Base-by-base conservation (phyloP, 495 filamentous ascomycete species). In the Aspergillus campestris region DNA sequence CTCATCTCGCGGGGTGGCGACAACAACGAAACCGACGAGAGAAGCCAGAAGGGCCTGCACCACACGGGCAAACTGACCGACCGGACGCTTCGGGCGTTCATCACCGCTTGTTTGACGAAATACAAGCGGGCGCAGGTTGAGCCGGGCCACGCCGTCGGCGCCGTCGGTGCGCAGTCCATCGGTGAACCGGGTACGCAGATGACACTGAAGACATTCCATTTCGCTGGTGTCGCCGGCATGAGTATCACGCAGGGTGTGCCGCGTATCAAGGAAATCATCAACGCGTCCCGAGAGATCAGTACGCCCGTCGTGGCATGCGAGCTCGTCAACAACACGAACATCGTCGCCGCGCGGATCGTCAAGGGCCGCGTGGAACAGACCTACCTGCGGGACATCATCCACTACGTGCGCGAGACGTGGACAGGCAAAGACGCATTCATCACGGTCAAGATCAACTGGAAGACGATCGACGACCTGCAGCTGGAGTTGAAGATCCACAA, bases 191-290 rank as follows among this genome's bases (percentile, higher is more conserved):
- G 94, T 60, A 98, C 94, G 4, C 94, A 98, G 65, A 98, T 98
- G 94, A 98, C 92, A 2, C 72, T 98, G 56, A 97, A 97, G 70
- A 98, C 92, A 62, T 98, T 98, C 82, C 92, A 98, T 83, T 98
- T 98, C 70, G 92, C 92, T 57, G 92, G 92, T 84, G 94, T 98
- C 50, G 94, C 91, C 18, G 89, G 89, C 57, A 96, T 98, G 91
- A 94, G 86, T 74, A 92, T 97, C 56, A 98, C 94, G 0, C 87
- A 95, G 59, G 92, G 92, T 83, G 92, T 98, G 2, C 92, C 92
- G 2, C 92, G 92, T 79, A 97, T 98, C 64, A 98, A 97, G 69
- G 92, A 98, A 75, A 98, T 98, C 57, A 98, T 98, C 78, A 97
- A 97, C 66, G 92, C 92, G 6, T 90, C 86, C 8, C 91, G 84